phyloP scores from a whole-genome alignment of 495 filamentous ascomycete species.

The Extremus antarcticus region DNA sequence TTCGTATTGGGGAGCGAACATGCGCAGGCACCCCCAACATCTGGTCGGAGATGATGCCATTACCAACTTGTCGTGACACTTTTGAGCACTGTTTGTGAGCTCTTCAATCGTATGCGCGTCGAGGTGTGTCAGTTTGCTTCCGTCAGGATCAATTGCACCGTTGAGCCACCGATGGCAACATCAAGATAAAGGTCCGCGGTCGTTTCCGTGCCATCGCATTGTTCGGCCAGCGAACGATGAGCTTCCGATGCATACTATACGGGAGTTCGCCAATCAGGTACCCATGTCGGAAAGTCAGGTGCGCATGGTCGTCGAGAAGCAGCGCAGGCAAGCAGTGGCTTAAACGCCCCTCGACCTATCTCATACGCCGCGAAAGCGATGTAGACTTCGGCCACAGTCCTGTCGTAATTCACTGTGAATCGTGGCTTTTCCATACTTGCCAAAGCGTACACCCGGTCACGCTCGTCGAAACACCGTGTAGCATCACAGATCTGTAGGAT shows the following conservation, averaged over 20 bases:
- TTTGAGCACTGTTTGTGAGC: no score
- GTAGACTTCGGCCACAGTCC: background rate
- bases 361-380: background rate
- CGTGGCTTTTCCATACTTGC: background rate
- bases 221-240: background rate
- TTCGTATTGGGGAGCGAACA: no score
- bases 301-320: background rate
- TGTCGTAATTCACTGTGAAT: background rate
- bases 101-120: no score
- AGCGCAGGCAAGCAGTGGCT: background rate
- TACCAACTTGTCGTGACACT: no score
- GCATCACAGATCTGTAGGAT: background rate
- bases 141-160: no score
- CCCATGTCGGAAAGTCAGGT: background rate
- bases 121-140: no score
- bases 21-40: no score
- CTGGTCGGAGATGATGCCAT: no score
- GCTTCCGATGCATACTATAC: background rate
- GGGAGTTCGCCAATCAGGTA: background rate
- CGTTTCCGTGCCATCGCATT: background rate
- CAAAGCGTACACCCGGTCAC: background rate
- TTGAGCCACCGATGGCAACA: no score
- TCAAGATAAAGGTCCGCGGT: no score
- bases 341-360: background rate
- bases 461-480: background rate